Evolutionary conservation across 1,284 basidiomycete species (phyloP), one percentile per base, ranked within the genome.

Genomic region (Waitea zeae): DNA sequence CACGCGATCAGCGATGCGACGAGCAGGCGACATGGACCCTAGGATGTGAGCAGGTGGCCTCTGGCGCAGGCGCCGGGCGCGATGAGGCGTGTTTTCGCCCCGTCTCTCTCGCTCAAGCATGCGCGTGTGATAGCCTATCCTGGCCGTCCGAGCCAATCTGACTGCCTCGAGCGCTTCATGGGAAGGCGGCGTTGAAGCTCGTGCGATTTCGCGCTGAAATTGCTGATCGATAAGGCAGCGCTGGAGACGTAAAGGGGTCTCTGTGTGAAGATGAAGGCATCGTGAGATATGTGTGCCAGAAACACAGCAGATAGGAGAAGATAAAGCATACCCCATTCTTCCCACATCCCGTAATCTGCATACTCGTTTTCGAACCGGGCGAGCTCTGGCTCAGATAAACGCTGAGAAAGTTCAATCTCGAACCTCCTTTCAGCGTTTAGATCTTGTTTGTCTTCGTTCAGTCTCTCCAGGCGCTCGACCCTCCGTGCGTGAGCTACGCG

Each of bases 11-110:
- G n/a, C n/a, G n/a, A n/a, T n/a, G n/a, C n/a, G n/a, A n/a, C n/a
- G n/a, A n/a, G n/a, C n/a, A n/a, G n/a, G n/a, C n/a, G n/a, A n/a
- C n/a, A n/a, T n/a, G n/a, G n/a, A n/a, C n/a, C n/a, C n/a, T n/a
- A 71, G 54, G 3, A 78, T 42, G 42, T 70, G 68, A 0, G 76
- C 65, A 0, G 82, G 80, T 0, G 74, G 72, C 0, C 67, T 64
- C 42, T 64, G 50, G 4, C 59, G 52, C 46, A 57, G 54, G 18
- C 70, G 64, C 34, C 44, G 44, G 9, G 67, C 43, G 1, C 70
- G 70, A n/a, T 56, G 46, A 1, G 44, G 44, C 4, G 67, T 54
- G 14, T 74, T 49, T 45, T 76, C 71, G 1, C 80, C 82, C 0
- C 59, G 57, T 1, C 62, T 58, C 46, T 79, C 75, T 1, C 75